These are phyloP conservation scores for Myxozyma sirexii DNA, from an alignment of 805 yeast genomes.

Conservation along the genomic window DNA sequence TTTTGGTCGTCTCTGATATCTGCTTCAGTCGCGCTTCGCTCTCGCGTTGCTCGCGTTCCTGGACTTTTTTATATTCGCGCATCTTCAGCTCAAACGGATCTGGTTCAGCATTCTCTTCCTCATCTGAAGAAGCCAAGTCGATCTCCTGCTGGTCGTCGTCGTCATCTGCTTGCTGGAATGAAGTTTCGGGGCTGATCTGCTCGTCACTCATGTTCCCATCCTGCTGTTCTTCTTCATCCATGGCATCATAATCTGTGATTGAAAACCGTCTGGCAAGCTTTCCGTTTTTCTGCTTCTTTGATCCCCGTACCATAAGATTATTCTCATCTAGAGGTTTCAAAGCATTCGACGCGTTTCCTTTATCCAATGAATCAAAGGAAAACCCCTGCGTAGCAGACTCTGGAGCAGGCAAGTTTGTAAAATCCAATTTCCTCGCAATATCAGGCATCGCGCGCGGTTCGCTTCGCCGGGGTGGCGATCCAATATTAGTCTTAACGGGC, in stretches of 20 bases:
- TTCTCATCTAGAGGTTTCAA: not conserved
- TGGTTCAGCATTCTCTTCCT: conserved; percentile 7
- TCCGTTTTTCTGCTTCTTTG: conserved; percentile 1
- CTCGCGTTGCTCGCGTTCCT: conserved; percentile 28
- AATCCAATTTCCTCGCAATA: conserved; percentile 26
- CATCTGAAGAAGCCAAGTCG: not conserved
- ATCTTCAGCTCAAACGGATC: conserved; percentile 23
- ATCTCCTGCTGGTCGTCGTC: not conserved
- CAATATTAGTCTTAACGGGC: conserved; percentile 32
- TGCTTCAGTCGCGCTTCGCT: conserved; percentile 14
- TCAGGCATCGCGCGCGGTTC: not conserved
- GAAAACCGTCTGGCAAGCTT: conserved; percentile 7
- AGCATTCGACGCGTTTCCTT: not conserved
- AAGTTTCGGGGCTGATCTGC: not conserved
- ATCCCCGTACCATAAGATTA: not conserved
- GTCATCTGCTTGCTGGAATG: conserved; percentile 6
- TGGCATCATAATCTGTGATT: conserved; percentile 18
- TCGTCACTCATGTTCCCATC: not conserved
- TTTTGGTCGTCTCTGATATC: conserved; percentile 1
- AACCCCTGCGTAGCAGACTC: not conserved
- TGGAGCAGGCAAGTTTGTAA: conserved; percentile 1
- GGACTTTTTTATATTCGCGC: conserved; percentile 19
- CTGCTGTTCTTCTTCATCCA: conserved; percentile 22
- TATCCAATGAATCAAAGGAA: not conserved
- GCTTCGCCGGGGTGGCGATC: conserved; percentile 32